A percentile compares a stretch with the other conserved stretches of the same genome.
phyloP scores from a whole-genome alignment of 2,329 filamentous ascomycete species.

The Dothideomycetes sp. region DNA sequence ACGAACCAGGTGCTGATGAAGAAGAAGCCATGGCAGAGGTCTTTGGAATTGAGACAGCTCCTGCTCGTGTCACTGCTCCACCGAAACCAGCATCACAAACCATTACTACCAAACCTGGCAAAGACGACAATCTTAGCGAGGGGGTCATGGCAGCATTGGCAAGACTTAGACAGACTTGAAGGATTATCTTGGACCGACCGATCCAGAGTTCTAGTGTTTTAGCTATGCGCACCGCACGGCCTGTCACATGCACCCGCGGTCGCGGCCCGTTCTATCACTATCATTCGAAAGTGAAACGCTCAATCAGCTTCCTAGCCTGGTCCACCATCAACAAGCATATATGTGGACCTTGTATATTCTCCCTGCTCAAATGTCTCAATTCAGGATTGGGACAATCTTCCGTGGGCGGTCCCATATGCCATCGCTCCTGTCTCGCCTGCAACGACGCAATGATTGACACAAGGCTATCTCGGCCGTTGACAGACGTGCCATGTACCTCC shows the following conservation, averaged over 20 bases:
- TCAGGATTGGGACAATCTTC: slow-evolving; percentile 7
- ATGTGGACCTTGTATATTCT: slow-evolving; percentile 9
- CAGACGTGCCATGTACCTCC: slow-evolving; percentile 32
- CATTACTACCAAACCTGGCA: slow-evolving; percentile 24
- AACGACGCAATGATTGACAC: slow-evolving; percentile 29
- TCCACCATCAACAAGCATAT: slow-evolving; percentile 25
- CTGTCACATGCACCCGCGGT: not conserved
- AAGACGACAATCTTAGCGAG: slow-evolving; percentile 42
- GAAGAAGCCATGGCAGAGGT: slow-evolving; percentile 37
- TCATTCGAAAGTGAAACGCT: slow-evolving; percentile 15
- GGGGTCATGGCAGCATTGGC: slow-evolving; percentile 51
- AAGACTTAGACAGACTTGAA: slow-evolving; percentile 38
- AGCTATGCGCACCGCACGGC: too few species aligned
- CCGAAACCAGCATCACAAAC: slow-evolving; percentile 21
- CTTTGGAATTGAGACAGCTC: slow-evolving; percentile 11
- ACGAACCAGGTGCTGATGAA: slow-evolving; percentile 32
- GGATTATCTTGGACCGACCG: too few species aligned
- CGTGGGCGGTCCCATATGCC: slow-evolving; percentile 26
- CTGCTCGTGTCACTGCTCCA: slow-evolving; percentile 2
- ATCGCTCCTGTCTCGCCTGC: slow-evolving; percentile 33
- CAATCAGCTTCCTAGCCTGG: slow-evolving; percentile 25
- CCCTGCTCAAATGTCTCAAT: slow-evolving; percentile 1
- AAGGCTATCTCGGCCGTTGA: slow-evolving; percentile 26
- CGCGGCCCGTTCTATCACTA: not conserved
- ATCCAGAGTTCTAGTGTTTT: slow-evolving; percentile 12